Percentiles rank a stretch among this genome's conserved stretches.
Evolutionary conservation across 768 basidiomycete genomes (phyloP).

Genomic region (Collybia sordida): DNA sequence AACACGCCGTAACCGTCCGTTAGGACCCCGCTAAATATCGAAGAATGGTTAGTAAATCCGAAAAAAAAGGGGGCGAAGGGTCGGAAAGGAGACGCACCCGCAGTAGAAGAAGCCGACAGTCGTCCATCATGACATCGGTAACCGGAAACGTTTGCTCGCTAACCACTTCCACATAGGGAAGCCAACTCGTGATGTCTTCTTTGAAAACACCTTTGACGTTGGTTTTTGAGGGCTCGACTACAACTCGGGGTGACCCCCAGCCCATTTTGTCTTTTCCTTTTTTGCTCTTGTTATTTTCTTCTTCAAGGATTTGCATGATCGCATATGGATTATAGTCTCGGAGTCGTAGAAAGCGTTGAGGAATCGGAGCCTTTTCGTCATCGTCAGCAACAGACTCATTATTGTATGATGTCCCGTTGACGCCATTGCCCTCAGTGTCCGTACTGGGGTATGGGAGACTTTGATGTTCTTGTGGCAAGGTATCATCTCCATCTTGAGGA

Average conservation of each 20-base stretch:
- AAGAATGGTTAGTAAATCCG: slow-evolving; percentile 1
- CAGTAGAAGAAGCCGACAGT: slow-evolving; percentile 45
- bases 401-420: background rate
- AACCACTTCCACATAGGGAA: slow-evolving; percentile 52
- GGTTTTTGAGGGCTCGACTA: slow-evolving; percentile 40
- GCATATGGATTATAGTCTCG: slow-evolving; percentile 39
- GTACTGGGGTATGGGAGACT: no score
- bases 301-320: slow-evolving; percentile 14
- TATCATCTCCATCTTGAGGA: background rate
- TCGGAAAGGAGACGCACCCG: slow-evolving; percentile 33
- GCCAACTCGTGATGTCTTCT: slow-evolving; percentile 43
- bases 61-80: background rate
- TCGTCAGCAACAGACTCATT: background rate
- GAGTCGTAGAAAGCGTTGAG: slow-evolving; percentile 27
- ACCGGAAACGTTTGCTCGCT: slow-evolving; percentile 48
- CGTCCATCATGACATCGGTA: slow-evolving; percentile 61
- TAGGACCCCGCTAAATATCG: slow-evolving; percentile 31
- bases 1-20: slow-evolving; percentile 36
- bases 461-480: background rate
- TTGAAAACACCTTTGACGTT: slow-evolving; percentile 44
- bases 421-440: no score
- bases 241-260: slow-evolving; percentile 35
- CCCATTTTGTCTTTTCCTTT: slow-evolving; percentile 24
- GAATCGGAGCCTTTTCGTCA: background rate
- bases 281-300: slow-evolving; percentile 13